Evolutionary conservation across 2,329 filamentous ascomycete genomes (phyloP).

Genomic region (Fusarium abutilonis): DNA sequence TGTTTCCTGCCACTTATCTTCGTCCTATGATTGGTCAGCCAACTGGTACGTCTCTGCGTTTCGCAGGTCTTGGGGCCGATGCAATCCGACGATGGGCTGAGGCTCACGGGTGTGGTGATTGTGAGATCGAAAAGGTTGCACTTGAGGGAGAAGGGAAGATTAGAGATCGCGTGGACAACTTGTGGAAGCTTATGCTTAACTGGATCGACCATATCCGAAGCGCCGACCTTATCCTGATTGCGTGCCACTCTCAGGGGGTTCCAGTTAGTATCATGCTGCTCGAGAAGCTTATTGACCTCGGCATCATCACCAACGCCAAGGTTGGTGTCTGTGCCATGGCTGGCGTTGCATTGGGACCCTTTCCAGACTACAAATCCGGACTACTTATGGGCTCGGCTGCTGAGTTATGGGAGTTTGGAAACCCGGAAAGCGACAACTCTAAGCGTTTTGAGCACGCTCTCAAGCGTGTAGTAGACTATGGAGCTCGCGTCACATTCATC

Average conservation of each 20-base stretch:
- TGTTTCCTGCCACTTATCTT: constrained; percentile 87
- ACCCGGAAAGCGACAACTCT: constrained; percentile 82
- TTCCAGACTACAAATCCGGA: constrained; percentile 88
- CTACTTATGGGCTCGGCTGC: constrained; percentile 91
- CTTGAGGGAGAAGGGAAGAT: constrained; percentile 96
- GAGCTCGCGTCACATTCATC: constrained; percentile 85
- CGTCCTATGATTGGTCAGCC: constrained; percentile 94
- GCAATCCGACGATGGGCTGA: constrained; percentile 87
- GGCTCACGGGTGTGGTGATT: constrained; percentile 74
- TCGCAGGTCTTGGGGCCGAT: constrained; percentile 85
- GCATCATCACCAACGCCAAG: constrained; percentile 78
- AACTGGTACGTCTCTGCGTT: constrained; percentile 93
- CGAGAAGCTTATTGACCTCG: constrained; percentile 90
- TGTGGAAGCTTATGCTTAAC: constrained; percentile 94
- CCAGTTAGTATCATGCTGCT: constrained; percentile 93
- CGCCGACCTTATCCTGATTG: constrained; percentile 91
- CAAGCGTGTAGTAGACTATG: constrained; percentile 77
- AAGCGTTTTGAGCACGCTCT: constrained; percentile 82
- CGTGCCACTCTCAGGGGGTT: constrained; percentile 94
- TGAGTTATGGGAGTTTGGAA: constrained; percentile 93
- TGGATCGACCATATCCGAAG: constrained; percentile 90
- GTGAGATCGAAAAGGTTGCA: constrained; percentile 91
- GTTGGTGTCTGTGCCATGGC: constrained; percentile 91
- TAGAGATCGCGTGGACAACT: constrained; percentile 83
- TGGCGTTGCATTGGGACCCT: constrained; percentile 92